A percentile compares a stretch with the other conserved stretches of the same genome.
Conservation (phyloP, 2,329 filamentous ascomycete species). For the Decorospora gaudefroyi region DNA sequence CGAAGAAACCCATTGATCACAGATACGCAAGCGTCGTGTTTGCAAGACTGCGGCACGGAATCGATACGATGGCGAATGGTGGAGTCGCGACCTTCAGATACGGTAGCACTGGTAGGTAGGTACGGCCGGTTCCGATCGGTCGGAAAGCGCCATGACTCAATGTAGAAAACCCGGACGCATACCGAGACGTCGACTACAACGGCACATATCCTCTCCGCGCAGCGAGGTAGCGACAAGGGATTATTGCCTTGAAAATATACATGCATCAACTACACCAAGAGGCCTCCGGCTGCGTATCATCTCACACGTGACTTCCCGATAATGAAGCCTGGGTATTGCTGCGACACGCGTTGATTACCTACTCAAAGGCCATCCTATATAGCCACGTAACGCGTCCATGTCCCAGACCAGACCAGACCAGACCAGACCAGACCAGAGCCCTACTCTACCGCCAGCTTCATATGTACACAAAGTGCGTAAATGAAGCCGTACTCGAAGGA, state of each 20-base stretch:
- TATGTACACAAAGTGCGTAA: constrained; percentile 26
- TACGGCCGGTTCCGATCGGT: constrained; percentile 35
- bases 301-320: no score
- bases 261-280: no score
- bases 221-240: no score
- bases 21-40: constrained; percentile 23
- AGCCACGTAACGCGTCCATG: background rate
- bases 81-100: constrained; percentile 19
- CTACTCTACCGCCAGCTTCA: constrained; percentile 16
- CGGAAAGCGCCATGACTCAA: constrained; percentile 8
- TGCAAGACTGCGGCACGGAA: constrained; percentile 47
- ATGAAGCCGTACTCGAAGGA: constrained; percentile 19
- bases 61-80: constrained; percentile 45
- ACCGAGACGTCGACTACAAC: no score
- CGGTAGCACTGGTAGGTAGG: constrained; percentile 8
- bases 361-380: no score
- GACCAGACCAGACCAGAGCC: no score
- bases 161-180: background rate
- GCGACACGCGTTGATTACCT: no score
- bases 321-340: no score
- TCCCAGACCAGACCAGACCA: background rate
- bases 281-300: no score
- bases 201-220: no score
- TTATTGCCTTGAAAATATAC: no score
- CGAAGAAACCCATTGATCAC: constrained; percentile 33